Conservation (phyloP, 345 rosid genomes). For the Euphorbia pulcherrima region DNA sequence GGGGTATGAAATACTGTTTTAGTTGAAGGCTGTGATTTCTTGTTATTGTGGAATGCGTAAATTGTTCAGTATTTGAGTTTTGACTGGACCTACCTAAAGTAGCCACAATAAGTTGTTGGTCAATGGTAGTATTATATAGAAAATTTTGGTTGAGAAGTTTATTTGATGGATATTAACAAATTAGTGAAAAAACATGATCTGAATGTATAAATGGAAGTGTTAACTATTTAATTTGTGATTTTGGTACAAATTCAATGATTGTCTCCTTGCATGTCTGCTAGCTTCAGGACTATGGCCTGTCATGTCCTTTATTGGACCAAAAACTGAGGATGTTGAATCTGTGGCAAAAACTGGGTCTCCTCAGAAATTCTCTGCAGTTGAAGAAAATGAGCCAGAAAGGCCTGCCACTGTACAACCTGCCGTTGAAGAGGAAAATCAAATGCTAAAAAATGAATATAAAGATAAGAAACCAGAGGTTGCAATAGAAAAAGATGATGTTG, state of each 20-base stretch:
- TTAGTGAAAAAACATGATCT: background rate
- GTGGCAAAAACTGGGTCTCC: slow-evolving; percentile 37
- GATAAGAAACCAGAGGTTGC: slow-evolving; percentile 30
- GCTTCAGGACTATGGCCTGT: slow-evolving; percentile 78
- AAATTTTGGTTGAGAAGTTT: background rate
- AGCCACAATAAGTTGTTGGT: background rate
- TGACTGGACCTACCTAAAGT: background rate
- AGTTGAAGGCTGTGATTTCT: background rate
- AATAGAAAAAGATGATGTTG: slow-evolving; percentile 33
- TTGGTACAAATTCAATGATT: background rate
- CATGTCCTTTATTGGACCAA: slow-evolving; percentile 74
- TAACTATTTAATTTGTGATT: background rate
- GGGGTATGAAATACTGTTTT: background rate
- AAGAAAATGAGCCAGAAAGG: slow-evolving; percentile 29
- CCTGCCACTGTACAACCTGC: slow-evolving; percentile 20
- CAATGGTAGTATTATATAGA: background rate
- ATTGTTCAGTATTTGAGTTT: background rate
- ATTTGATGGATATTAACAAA: background rate
- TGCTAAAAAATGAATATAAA: slow-evolving; percentile 22
- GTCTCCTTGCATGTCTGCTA: slow-evolving; percentile 16
- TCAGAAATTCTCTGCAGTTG: slow-evolving; percentile 27
- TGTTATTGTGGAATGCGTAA: background rate
- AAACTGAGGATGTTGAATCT: slow-evolving; percentile 47
- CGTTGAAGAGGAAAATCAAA: slow-evolving; percentile 41
- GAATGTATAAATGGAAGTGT: background rate